Percentiles rank a stretch among this genome's conserved stretches.
Conservation (phyloP, 2,329 filamentous ascomycete species). For the Fusarium sambucinum region DNA sequence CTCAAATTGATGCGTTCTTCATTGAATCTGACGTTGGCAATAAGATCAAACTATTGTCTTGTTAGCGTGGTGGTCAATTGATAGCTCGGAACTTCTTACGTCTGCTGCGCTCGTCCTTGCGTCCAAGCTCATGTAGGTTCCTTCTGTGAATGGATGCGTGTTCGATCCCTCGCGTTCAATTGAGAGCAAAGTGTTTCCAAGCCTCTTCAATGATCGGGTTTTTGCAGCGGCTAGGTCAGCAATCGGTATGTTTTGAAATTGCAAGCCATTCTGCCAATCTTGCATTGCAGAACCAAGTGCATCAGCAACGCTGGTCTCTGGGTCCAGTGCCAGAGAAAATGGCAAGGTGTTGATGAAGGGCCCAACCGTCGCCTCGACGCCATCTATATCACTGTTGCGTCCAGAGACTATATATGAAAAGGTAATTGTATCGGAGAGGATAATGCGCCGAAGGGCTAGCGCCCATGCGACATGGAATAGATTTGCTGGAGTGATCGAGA, state of each 20-base stretch:
- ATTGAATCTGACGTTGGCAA: conserved; percentile 9
- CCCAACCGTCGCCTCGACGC: conserved; percentile 9
- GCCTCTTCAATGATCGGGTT: conserved; percentile 7
- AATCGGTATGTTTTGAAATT: conserved; percentile 10
- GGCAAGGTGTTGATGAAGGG: conserved; percentile 9
- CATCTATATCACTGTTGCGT: conserved; percentile 3
- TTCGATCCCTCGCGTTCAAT: conserved; percentile 8
- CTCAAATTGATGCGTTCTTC: conserved; percentile 10
- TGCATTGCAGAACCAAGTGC: conserved; percentile 1
- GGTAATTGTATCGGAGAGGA: conserved; percentile 6
- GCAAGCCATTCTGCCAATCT: conserved; percentile 13
- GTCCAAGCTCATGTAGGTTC: conserved; percentile 9
- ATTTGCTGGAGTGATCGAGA: conserved; percentile 10
- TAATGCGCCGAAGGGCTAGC: conserved; percentile 10
- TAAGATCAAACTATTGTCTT: conserved; percentile 7
- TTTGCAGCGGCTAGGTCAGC: conserved; percentile 5
- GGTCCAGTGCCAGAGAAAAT: not conserved
- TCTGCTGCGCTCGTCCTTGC: conserved; percentile 13
- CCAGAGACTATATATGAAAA: conserved; percentile 12
- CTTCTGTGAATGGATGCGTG: conserved; percentile 8
- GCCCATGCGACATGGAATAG: conserved; percentile 11
- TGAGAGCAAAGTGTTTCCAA: conserved; percentile 8
- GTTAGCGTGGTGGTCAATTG: conserved; percentile 7
- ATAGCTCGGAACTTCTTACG: not conserved
- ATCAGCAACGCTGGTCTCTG: conserved; percentile 10